These are phyloP conservation scores for Cryptosporidium meleagridis DNA, from an alignment of 169 alveolate genomes.

Conservation along the genomic window DNA sequence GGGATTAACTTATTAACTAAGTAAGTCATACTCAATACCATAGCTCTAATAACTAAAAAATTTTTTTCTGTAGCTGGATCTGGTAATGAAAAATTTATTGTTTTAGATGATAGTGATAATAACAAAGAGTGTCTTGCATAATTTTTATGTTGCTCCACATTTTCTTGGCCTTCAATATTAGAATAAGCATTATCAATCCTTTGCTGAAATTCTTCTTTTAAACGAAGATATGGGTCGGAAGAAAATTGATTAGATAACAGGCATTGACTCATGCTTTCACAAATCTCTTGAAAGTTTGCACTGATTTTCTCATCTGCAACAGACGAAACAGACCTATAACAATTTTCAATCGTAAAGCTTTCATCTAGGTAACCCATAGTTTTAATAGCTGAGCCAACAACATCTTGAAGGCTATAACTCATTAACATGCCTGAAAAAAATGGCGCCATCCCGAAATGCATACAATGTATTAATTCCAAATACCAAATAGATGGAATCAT, in stretches of 20 bases:
- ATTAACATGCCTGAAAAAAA: neutral
- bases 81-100: neutral
- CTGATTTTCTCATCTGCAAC: neutral
- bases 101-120: neutral
- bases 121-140: conserved; percentile 21
- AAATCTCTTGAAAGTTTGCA: conserved; percentile 12
- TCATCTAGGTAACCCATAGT: conserved; percentile 53
- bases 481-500: conserved; percentile 68
- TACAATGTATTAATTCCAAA: conserved; percentile 63
- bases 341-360: conserved; percentile 35
- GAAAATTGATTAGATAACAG: conserved; percentile 6
- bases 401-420: conserved; percentile 60
- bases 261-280: conserved; percentile 11
- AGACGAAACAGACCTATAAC: conserved; percentile 25
- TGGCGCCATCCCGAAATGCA: conserved; percentile 22
- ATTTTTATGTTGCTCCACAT: neutral
- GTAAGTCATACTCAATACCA: conserved; percentile 1
- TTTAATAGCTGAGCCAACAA: conserved; percentile 29
- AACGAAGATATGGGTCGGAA: neutral
- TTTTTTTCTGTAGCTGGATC: neutral
- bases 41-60: conserved; percentile 2
- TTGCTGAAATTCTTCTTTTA: conserved; percentile 1
- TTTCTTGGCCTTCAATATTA: neutral
- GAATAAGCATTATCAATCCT: conserved; percentile 20
- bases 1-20: conserved; percentile 2